Conservation (phyloP, 495 filamentous ascomycete species). For the Thermothielavioides terrestris region DNA sequence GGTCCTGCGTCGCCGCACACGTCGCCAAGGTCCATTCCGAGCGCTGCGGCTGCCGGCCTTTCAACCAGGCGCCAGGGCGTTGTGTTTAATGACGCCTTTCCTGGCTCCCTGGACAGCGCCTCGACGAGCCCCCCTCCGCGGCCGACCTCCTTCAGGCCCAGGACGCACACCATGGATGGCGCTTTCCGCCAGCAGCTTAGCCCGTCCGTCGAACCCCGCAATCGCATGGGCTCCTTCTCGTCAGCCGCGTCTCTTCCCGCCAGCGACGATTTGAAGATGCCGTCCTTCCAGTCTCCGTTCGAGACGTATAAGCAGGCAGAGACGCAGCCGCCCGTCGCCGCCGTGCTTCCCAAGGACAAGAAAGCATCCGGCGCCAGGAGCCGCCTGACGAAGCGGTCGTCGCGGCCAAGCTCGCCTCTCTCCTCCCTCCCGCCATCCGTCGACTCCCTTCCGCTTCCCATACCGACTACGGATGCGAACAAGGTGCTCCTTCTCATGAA, state of each 20-base stretch:
- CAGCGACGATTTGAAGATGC: conserved; percentile 32
- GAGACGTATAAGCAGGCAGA: conserved; percentile 35
- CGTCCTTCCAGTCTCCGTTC: conserved; percentile 25
- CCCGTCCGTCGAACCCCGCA: conserved; percentile 32
- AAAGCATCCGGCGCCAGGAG: conserved; percentile 28
- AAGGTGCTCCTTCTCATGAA: conserved; percentile 62
- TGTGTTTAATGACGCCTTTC: conserved; percentile 44
- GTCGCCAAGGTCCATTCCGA: conserved; percentile 39
- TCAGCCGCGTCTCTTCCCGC: conserved; percentile 36
- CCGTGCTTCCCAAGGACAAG: conserved; percentile 32
- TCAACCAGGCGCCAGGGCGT: conserved; percentile 38
- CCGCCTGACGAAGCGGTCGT: conserved; percentile 43
- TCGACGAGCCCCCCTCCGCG: conserved; percentile 32
- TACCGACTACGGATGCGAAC: conserved; percentile 53
- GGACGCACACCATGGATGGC: conserved; percentile 47
- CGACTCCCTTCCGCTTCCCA: conserved; percentile 46
- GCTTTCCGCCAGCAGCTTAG: conserved; percentile 37
- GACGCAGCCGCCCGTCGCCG: conserved; percentile 24
- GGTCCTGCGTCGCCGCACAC: conserved; percentile 32
- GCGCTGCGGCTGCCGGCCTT: conserved; percentile 12
- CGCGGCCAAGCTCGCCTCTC: conserved; percentile 42
- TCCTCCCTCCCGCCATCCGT: conserved; percentile 39
- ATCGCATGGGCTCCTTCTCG: conserved; percentile 48
- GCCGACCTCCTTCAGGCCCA: conserved; percentile 33
- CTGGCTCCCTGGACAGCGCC: conserved; percentile 32